These are phyloP conservation scores for Apophysomyces ossiformis DNA, from an alignment of 371 early-diverging fungal genomes.

Conservation along the genomic window DNA sequence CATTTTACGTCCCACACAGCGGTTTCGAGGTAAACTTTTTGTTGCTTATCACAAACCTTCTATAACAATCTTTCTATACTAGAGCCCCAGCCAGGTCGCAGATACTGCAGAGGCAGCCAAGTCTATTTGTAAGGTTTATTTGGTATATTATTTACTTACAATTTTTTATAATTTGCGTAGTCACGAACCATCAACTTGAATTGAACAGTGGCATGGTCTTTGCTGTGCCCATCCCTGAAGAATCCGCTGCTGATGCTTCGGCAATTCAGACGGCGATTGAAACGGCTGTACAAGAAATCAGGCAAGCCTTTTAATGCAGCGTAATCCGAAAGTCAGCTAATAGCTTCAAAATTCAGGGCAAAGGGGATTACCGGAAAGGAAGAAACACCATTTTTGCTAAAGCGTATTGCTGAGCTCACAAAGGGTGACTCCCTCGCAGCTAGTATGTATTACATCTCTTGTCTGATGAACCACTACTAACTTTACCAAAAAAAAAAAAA, in stretches of 20 bases:
- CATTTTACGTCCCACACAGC: slow-evolving; percentile 85
- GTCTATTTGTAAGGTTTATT: slow-evolving; percentile 54
- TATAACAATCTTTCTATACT: slow-evolving; percentile 4
- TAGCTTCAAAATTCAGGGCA: slow-evolving; percentile 29
- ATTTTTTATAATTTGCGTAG: slow-evolving; percentile 28
- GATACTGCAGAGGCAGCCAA: slow-evolving; percentile 69
- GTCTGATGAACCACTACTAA: slow-evolving; percentile 1
- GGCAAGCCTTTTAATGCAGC: slow-evolving; percentile 29
- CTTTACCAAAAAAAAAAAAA: slow-evolving; percentile 22
- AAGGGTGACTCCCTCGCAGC: slow-evolving; percentile 79
- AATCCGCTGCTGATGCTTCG: slow-evolving; percentile 65
- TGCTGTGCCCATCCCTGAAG: slow-evolving; percentile 87
- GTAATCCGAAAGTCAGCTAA: neutral
- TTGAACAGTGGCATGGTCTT: slow-evolving; percentile 84
- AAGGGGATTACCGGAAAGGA: slow-evolving; percentile 80
- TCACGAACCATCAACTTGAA: slow-evolving; percentile 67
- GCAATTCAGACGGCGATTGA: slow-evolving; percentile 73
- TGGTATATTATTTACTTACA: neutral
- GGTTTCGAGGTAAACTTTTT: slow-evolving; percentile 59
- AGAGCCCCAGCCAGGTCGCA: slow-evolving; percentile 68
- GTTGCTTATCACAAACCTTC: neutral
- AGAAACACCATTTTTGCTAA: slow-evolving; percentile 89
- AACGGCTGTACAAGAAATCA: slow-evolving; percentile 71
- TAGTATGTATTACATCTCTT: slow-evolving; percentile 55
- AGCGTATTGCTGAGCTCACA: slow-evolving; percentile 80